phyloP scores from a whole-genome alignment of 2,329 filamentous ascomycete species.

The Acephala macrosclerotiorum region DNA sequence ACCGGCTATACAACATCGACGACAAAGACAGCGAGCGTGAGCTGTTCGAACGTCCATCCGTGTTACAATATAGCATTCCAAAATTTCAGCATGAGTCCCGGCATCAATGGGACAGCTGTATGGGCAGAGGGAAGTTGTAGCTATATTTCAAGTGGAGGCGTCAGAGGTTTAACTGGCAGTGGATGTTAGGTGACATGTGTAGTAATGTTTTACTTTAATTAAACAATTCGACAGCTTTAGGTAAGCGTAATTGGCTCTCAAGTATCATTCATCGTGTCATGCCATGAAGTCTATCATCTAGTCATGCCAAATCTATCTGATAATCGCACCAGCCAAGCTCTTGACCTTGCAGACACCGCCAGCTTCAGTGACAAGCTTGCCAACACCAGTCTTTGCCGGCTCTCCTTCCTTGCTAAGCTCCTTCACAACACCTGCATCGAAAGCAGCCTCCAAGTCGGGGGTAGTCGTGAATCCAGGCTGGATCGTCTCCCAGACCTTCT shows the following conservation, averaged over 20 bases:
- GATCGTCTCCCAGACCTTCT: constrained; percentile 98
- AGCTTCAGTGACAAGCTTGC: constrained; percentile 76
- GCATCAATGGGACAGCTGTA: constrained; percentile 26
- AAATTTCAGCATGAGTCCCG: constrained; percentile 45
- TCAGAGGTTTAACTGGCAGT: constrained; percentile 41
- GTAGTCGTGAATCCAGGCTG: constrained; percentile 97
- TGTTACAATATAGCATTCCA: constrained; percentile 59
- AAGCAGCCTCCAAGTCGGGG: constrained; percentile 80
- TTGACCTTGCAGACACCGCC: constrained; percentile 86
- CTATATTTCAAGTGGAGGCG: constrained; percentile 39
- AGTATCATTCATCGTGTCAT: background rate
- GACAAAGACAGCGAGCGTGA: constrained; percentile 50
- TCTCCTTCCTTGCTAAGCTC: constrained; percentile 75
- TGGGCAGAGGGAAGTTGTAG: constrained; percentile 42
- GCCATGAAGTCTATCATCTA: background rate
- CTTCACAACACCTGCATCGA: constrained; percentile 81
- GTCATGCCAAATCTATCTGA: constrained; percentile 67
- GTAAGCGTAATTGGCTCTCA: background rate
- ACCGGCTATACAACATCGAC: constrained; percentile 51
- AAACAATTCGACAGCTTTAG: background rate
- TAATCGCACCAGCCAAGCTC: constrained; percentile 79
- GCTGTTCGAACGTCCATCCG: constrained; percentile 55
- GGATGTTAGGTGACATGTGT: constrained; percentile 31
- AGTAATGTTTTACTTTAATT: background rate
- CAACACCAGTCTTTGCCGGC: constrained; percentile 51